Conservation (phyloP, 768 basidiomycete genomes). For the Kockovaella imperatae region DNA sequence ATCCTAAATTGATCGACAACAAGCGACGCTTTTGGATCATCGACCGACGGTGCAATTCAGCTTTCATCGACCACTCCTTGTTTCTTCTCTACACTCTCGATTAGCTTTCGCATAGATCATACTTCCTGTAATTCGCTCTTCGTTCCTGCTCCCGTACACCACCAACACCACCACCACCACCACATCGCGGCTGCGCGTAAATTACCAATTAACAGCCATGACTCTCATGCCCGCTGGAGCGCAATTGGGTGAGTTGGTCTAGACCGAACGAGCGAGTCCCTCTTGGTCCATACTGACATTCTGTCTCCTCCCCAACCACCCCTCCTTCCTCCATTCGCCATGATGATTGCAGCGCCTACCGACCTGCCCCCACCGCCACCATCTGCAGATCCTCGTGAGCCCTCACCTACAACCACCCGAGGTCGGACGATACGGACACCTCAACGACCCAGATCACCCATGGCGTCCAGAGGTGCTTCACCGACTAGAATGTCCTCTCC, state of each 20-base stretch:
- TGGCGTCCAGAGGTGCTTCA: conserved; percentile 9
- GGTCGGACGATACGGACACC: conserved; percentile 26
- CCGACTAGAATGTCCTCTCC: conserved; percentile 7
- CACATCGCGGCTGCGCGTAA: no score
- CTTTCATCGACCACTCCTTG: no score
- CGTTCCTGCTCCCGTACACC: no score
- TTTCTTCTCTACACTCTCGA: no score
- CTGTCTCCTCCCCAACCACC: neutral
- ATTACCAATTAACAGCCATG: no score
- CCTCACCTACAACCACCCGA: conserved; percentile 18
- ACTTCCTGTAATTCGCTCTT: no score
- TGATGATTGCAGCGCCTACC: conserved; percentile 21
- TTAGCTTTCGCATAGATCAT: no score
- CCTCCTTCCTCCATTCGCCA: neutral
- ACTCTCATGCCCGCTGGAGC: conserved; percentile 26
- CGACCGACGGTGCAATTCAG: no score
- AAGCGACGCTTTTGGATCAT: no score
- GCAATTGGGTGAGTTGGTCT: conserved; percentile 32
- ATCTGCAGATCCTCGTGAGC: conserved; percentile 35
- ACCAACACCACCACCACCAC: no score
- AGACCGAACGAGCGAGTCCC: no score
- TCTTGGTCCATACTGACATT: neutral
- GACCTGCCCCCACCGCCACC: conserved; percentile 39
- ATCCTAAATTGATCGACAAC: no score
- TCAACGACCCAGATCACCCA: conserved; percentile 18